phyloP scores from a whole-genome alignment of 2,329 filamentous ascomycete genomes.

The Nemania diffusa region DNA sequence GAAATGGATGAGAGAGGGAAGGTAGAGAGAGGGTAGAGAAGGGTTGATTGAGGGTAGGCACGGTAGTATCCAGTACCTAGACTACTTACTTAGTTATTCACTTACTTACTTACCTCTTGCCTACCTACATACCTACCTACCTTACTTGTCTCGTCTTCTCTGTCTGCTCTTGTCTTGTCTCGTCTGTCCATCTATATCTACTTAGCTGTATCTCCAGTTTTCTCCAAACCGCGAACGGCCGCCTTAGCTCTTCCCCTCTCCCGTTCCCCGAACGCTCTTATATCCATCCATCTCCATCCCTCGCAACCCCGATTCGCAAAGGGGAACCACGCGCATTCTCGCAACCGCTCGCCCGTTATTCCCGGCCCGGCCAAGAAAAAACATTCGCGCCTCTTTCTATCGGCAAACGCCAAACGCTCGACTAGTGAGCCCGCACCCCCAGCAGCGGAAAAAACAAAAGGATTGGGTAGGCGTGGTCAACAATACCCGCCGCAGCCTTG shows the following conservation, averaged over 20 bases:
- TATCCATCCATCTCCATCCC: slow-evolving; percentile 45
- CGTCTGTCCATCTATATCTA: slow-evolving; percentile 1
- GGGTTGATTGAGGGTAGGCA: background rate
- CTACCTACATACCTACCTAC: background rate
- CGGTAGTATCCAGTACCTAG: slow-evolving; percentile 1
- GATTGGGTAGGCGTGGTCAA: slow-evolving; percentile 2
- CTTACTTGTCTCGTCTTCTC: background rate
- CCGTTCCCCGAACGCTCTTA: slow-evolving; percentile 36
- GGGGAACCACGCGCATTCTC: slow-evolving; percentile 34
- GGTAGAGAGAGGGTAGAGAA: background rate
- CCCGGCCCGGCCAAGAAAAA: slow-evolving; percentile 32
- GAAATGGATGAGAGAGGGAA: background rate
- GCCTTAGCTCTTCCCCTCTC: slow-evolving; percentile 38
- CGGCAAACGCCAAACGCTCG: slow-evolving; percentile 15
- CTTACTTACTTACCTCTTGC: background rate
- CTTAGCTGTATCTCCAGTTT: slow-evolving; percentile 36
- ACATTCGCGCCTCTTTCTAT: slow-evolving; percentile 17
- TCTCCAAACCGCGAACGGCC: slow-evolving; percentile 38
- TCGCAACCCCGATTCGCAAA: slow-evolving; percentile 43
- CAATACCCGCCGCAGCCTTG: slow-evolving; percentile 14
- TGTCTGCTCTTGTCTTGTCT: background rate
- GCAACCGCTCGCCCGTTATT: slow-evolving; percentile 37
- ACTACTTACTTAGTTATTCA: background rate
- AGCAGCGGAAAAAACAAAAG: slow-evolving; percentile 2
- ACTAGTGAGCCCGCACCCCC: slow-evolving; percentile 13